Conservation (phyloP, 2,329 filamentous ascomycete species). For the Paecilomyces sp. region DNA sequence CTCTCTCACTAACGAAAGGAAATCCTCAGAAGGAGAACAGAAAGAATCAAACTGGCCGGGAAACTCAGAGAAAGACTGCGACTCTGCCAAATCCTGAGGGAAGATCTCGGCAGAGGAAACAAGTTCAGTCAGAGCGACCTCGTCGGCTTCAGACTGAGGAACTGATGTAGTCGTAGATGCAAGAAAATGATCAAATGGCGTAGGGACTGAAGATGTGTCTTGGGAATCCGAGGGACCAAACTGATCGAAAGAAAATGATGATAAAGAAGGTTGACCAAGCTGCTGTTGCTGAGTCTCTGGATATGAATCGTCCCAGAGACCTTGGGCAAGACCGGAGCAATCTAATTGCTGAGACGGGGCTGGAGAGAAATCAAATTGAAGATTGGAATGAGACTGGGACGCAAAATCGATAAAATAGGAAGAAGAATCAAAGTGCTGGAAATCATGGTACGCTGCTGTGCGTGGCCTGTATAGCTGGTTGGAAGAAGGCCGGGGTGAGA, state of each 20-base stretch:
- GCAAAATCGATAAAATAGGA: not conserved
- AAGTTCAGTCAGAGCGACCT: not conserved
- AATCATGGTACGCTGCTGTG: not conserved
- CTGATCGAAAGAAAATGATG: not conserved
- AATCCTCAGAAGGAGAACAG: not conserved
- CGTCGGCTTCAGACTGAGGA: not conserved
- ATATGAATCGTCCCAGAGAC: not conserved
- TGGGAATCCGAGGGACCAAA: not conserved
- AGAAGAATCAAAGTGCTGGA: not conserved
- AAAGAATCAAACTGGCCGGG: not conserved
- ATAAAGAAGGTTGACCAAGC: not conserved
- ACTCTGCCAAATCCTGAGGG: not conserved
- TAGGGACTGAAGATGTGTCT: not conserved
- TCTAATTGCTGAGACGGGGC: not conserved
- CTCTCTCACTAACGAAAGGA: not conserved
- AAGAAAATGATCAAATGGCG: not conserved
- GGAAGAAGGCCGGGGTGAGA: not conserved
- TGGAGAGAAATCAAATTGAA: not conserved
- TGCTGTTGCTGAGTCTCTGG: not conserved
- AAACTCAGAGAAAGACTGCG: not conserved
- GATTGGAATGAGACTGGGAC: not conserved
- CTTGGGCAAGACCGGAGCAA: not conserved
- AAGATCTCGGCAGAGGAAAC: not conserved
- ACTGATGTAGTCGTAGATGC: not conserved
- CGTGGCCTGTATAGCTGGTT: not conserved